phyloP scores from a whole-genome alignment of 2,329 filamentous ascomycete genomes.

The Fusarium coicis region DNA sequence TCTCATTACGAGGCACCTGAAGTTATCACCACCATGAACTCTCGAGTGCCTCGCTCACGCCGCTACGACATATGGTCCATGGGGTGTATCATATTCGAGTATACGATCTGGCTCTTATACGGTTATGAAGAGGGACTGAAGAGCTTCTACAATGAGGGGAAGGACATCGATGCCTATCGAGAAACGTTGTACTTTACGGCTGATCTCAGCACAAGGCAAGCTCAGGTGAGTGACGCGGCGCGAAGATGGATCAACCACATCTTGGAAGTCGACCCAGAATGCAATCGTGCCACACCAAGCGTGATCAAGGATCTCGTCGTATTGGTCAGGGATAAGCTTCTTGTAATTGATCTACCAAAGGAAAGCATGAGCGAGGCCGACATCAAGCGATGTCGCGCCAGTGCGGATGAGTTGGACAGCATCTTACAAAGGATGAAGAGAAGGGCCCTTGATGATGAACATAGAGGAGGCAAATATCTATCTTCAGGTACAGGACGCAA shows the following conservation, averaged over 20 bases:
- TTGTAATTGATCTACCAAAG: constrained; percentile 6
- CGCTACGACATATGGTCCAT: constrained; percentile 48
- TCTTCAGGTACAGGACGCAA: not conserved
- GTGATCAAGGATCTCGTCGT: constrained; percentile 11
- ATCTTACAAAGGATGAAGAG: not conserved
- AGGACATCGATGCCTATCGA: not conserved
- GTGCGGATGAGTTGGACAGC: not conserved
- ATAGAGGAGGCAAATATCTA: not conserved
- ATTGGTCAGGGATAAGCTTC: constrained; percentile 7
- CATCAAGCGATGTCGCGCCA: not conserved
- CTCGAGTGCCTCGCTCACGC: constrained; percentile 28
- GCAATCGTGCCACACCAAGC: not conserved
- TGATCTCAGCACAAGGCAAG: not conserved
- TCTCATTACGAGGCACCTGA: constrained; percentile 33
- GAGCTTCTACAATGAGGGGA: not conserved
- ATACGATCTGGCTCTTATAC: constrained; percentile 44
- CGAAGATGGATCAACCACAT: constrained; percentile 5
- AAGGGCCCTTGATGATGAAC: not conserved
- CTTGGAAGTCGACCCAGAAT: constrained; percentile 17
- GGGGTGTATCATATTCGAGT: constrained; percentile 47
- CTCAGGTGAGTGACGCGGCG: not conserved
- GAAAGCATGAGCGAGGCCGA: not conserved
- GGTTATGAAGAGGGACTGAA: constrained; percentile 19
- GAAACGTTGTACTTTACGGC: constrained; percentile 7
- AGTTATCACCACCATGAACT: not conserved